Conservation (phyloP, 306 rosid species). For the Malus orientalis region DNA sequence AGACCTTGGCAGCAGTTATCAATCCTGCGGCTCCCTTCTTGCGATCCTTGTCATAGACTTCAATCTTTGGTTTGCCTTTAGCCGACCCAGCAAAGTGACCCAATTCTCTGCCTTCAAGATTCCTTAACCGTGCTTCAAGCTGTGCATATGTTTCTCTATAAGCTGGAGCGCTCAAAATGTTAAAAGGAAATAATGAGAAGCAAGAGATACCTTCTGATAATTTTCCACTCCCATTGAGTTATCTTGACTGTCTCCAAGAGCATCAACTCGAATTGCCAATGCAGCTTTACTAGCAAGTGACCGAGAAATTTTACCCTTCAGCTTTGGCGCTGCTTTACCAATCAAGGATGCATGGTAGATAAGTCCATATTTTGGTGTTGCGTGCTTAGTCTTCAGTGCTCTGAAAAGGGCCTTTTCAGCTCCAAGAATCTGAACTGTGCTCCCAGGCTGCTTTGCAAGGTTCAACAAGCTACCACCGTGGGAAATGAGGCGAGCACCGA, state of each 20-base stretch:
- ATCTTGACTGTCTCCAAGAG: constrained; percentile 72
- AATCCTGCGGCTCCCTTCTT: constrained; percentile 77
- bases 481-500: constrained; percentile 96
- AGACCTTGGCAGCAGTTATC: constrained; percentile 79
- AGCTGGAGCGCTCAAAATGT: not conserved
- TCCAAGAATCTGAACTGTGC: constrained; percentile 91
- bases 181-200: not conserved
- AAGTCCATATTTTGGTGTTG: constrained; percentile 92
- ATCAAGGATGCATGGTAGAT: constrained; percentile 90
- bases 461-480: constrained; percentile 88
- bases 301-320: constrained; percentile 82
- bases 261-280: constrained; percentile 78
- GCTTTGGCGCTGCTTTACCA: constrained; percentile 89
- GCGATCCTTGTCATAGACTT: constrained; percentile 80
- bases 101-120: constrained; percentile 78
- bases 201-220: constrained; percentile 53
- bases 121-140: constrained; percentile 85
- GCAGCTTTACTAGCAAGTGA: constrained; percentile 87
- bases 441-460: constrained; percentile 97
- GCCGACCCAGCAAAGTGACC: constrained; percentile 80
- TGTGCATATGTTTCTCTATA: constrained; percentile 3
- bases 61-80: constrained; percentile 84
- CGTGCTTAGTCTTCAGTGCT: constrained; percentile 88
- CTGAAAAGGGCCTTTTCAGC: constrained; percentile 96
- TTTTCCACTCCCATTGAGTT: constrained; percentile 81